A percentile compares a stretch with the other conserved stretches of the same genome.
Conservation (phyloP, 1,284 basidiomycete species). For the Leccinum subrobustum region DNA sequence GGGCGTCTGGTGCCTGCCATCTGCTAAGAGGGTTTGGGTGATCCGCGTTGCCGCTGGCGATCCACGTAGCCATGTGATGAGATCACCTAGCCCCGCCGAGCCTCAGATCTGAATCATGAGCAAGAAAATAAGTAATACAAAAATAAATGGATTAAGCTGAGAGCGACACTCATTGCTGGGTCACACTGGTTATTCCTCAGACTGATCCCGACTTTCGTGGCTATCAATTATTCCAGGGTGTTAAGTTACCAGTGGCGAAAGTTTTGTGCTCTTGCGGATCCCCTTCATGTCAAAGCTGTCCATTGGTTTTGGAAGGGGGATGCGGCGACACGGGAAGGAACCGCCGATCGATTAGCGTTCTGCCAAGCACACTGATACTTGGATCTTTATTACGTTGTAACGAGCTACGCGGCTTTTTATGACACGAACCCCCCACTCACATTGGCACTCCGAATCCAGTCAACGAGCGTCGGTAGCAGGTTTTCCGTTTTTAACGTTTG, state of each 20-base stretch:
- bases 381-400: not conserved
- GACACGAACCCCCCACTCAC: not conserved
- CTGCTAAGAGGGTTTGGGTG: slow-evolving; percentile 1
- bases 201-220: not conserved
- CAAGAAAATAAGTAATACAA: not conserved
- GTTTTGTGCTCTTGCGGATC: not conserved
- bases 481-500: slow-evolving; percentile 5
- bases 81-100: not conserved
- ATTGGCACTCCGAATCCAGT: not conserved
- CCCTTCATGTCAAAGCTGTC: not conserved
- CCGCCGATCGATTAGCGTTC: not conserved
- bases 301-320: not conserved
- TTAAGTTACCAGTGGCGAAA: not conserved
- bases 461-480: not conserved
- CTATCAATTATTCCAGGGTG: not conserved
- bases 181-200: not conserved
- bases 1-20: slow-evolving; percentile 5
- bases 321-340: not conserved
- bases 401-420: not conserved
- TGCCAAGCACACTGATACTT: not conserved
- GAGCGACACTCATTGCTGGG: not conserved
- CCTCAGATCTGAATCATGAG: not conserved
- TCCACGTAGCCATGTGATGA: slow-evolving; percentile 18
- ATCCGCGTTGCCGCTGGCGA: not conserved
- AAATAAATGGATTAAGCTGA: not conserved